Base-by-base conservation (phyloP, 2,329 filamentous ascomycete species). In the Emmonsiellopsis sp. region DNA sequence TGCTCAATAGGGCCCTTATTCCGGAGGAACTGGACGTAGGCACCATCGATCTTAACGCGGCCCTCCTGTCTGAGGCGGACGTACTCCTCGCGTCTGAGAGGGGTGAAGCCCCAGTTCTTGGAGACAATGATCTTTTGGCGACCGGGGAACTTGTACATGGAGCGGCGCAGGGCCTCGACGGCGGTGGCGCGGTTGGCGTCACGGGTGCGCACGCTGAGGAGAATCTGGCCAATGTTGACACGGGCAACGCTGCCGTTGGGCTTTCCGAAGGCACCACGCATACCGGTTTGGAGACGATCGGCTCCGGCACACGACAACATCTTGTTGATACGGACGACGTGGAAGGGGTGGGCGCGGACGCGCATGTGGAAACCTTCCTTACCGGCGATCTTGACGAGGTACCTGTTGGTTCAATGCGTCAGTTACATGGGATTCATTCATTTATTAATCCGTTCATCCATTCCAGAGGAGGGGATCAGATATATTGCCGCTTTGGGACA, bases 281-380 rank as follows among this genome's bases (percentile, higher is more conserved):
- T 98, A 83, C 93, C 93, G 68, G 93, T 98, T 81, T 98, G 93
- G 78, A 98, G 83, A 87, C 93, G 90, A 97, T 98, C 93, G 86
- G 93, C 93, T 84, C 93, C 93, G 72, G 93, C 93, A 78, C 93
- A 98, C 74, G 93, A 97, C 89, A 98, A 92, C 93, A 98, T 98
- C 88, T 98, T 98, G 90, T 98, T 98, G 91, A 98, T 98, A 80
- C 93, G 93, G 83, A 98, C 87, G 79, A 98, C 93, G 84, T 98
- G 93, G 89, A 88, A 98, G 65, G 93, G 93, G 84, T 98, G 93
- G 72, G 90, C 91, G 74, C 93, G 82, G 69, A 85, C 80, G 63
- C 82, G 82, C 60, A 85, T 72, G 74, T 85, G 82, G 81, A 85
- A 85, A 74, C 79, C 78, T 80, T 85, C 82, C 76, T 85, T 85